Percentiles rank a stretch among this genome's conserved stretches.
Conservation (phyloP, 2,329 filamentous ascomycete genomes). For the Diplocarpon rosae region DNA sequence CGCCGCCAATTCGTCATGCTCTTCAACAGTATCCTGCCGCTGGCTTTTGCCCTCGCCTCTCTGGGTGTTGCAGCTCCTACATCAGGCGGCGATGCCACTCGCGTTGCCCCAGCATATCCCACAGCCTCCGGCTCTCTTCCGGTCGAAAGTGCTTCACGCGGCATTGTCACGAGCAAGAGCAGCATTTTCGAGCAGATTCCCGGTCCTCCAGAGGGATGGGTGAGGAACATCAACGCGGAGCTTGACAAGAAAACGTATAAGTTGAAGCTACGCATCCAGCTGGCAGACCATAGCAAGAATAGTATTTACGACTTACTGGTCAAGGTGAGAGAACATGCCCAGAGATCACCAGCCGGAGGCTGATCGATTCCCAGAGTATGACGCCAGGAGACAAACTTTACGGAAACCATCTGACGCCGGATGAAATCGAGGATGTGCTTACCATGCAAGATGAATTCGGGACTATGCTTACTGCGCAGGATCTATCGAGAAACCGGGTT, state of each 20-base stretch:
- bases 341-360: no score
- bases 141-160: no score
- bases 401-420: no score
- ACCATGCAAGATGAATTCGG: no score
- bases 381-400: no score
- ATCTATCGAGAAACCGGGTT: constrained; percentile 37
- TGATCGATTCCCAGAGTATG: no score
- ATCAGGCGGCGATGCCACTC: background rate
- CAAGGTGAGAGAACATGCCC: constrained; percentile 12
- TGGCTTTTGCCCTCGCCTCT: background rate
- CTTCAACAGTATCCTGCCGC: background rate
- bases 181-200: constrained; percentile 17
- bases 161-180: background rate
- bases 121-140: no score
- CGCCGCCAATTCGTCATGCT: background rate
- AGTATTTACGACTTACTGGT: constrained; percentile 24
- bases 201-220: constrained; percentile 21
- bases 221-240: constrained; percentile 10
- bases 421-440: no score
- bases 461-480: no score
- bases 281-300: constrained; percentile 23
- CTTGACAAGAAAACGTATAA: constrained; percentile 19
- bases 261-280: constrained; percentile 22
- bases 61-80: constrained; percentile 7
- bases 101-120: no score